Evolutionary conservation across 176 grass and related monocot species (phyloP), one percentile per base, ranked within the genome.

Genomic region (Metroxylon sagu): DNA sequence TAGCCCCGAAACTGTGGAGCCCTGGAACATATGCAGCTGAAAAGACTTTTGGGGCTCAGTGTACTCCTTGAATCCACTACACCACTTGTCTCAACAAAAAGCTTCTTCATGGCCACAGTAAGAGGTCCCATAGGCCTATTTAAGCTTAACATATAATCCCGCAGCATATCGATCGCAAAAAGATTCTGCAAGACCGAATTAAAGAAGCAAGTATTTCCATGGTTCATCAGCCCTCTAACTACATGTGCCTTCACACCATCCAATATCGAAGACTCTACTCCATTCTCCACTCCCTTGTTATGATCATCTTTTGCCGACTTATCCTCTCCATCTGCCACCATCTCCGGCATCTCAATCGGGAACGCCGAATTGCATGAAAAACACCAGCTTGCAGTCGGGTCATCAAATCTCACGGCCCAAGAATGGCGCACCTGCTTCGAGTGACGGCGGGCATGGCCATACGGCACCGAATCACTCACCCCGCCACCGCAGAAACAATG

Each of bases 141-240:
- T 69, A 83, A 67, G 6, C 25, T 85, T 19, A 97, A 56, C 74
- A 97, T 76, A 39, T 67, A 88, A 30, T 65, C 77, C 35, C 93
- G 75, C 18, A 97, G 58, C n/a, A 59, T 79, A 73, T 91, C 85
- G 74, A 97, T 75, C 0, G 79, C 72, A 0, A 97, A 84, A 57
- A 97, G 69, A 59, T 73, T 81, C 82, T 97, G 93, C 61, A 97
- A 18, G 61, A 97, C 81, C 26, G 93, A 75, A 75, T 97, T 97
- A 79, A 97, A 92, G 81, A 88, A 97, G 43, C 87, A 92, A 15
- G 93, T 92, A 43, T 97, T 97, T 35, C 93, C 87, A 54, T 92
- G 83, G 74, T 97, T 97, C 3, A 84, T 78, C 19, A 97, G 59
- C 55, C 93, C 93, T 76, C 77, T 87, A 18, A 91, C 88, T 31